Conservation (phyloP, 1,284 basidiomycete genomes). For the Sporisorium reilianum region DNA sequence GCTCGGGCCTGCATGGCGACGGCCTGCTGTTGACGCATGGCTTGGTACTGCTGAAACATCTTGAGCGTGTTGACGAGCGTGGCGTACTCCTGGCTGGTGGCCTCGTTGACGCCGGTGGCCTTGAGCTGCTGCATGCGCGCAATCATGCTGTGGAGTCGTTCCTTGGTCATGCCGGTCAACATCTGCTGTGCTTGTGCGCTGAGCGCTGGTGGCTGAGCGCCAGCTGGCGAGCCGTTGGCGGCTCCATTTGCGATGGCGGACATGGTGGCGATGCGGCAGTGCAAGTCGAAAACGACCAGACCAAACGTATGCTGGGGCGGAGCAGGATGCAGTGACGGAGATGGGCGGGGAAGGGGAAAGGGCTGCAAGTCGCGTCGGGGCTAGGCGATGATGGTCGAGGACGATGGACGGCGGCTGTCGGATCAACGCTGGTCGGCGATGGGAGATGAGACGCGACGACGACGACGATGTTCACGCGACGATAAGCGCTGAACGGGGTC, state of each 20-base stretch:
- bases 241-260: constrained; percentile 49
- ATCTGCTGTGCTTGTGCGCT: constrained; percentile 59
- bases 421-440: too few relatives aligned
- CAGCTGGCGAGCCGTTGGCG: constrained; percentile 32
- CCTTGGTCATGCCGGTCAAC: constrained; percentile 66
- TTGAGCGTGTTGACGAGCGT: constrained; percentile 66
- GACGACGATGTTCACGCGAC: constrained; percentile 24
- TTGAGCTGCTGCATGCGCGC: constrained; percentile 70
- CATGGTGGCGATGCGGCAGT: constrained; percentile 24
- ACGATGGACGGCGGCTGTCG: background rate
- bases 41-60: constrained; percentile 66
- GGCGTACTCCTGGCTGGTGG: constrained; percentile 68
- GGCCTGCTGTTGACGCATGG: constrained; percentile 61
- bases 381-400: background rate
- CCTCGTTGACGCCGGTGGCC: constrained; percentile 67
- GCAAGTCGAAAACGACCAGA: too few relatives aligned
- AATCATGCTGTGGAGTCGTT: constrained; percentile 62
- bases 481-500: constrained; percentile 9
- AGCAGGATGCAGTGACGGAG: too few relatives aligned
- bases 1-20: constrained; percentile 50
- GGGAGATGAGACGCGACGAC: constrained; percentile 27
- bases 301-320: too few relatives aligned
- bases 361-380: constrained; percentile 16
- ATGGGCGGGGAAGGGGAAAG: constrained; percentile 2
- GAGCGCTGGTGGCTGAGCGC: constrained; percentile 35